Percentiles rank a stretch among this genome's conserved stretches.
Conservation (phyloP, 768 basidiomycete genomes). For the Crassisporium funariophilum region DNA sequence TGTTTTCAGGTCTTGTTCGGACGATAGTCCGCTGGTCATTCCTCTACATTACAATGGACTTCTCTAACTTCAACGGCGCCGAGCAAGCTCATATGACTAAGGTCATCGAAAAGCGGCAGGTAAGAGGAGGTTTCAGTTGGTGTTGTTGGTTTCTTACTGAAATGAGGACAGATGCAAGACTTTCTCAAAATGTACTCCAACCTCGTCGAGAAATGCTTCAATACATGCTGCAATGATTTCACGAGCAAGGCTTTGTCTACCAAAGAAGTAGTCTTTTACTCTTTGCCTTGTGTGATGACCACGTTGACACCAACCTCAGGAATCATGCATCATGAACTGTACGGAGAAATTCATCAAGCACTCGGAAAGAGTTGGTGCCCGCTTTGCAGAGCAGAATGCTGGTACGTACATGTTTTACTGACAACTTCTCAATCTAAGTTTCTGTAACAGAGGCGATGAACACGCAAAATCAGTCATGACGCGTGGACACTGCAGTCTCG, state of each 20-base stretch:
- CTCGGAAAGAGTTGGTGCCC: conserved; percentile 88
- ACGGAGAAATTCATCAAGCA: conserved; percentile 98
- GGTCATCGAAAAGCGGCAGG: conserved; percentile 97
- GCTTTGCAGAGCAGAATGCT: conserved; percentile 91
- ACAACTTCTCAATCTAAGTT: background rate
- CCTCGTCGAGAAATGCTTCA: conserved; percentile 96
- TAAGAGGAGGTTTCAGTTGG: conserved; percentile 28
- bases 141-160: conserved; percentile 4
- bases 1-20: too few species aligned
- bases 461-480: conserved; percentile 39
- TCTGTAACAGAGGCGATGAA: conserved; percentile 41
- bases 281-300: background rate
- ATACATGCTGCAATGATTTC: conserved; percentile 93
- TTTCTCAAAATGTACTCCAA: conserved; percentile 94
- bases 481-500: background rate
- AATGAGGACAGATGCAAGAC: conserved; percentile 85
- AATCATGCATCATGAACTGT: conserved; percentile 89
- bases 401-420: conserved; percentile 53
- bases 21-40: too few species aligned
- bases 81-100: conserved; percentile 97
- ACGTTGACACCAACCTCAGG: conserved; percentile 45
- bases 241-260: conserved; percentile 91
- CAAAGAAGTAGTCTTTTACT: conserved; percentile 70
- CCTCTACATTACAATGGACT: conserved; percentile 65
- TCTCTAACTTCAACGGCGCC: conserved; percentile 83